phyloP scores from a whole-genome alignment of 805 yeast species.

The Sugiyamaella americana region DNA sequence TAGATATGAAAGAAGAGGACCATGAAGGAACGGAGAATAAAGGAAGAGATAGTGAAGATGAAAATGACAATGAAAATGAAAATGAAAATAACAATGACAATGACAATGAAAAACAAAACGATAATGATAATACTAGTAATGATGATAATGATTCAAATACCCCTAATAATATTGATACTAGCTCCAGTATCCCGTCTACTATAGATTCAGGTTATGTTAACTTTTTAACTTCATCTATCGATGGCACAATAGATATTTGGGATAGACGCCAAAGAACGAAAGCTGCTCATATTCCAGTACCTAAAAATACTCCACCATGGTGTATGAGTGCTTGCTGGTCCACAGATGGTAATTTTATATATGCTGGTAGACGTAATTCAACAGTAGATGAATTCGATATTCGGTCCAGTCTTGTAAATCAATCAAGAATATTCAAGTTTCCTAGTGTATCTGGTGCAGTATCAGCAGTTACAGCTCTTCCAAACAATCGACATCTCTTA shows the following conservation, averaged over 20 bases:
- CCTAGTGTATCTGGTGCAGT: conserved; percentile 91
- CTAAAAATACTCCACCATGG: conserved; percentile 84
- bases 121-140: conserved; percentile 5
- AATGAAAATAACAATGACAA: neutral
- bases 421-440: conserved; percentile 57
- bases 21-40: conserved; percentile 1
- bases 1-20: neutral
- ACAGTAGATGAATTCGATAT: conserved; percentile 55
- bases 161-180: neutral
- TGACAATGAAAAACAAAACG: neutral
- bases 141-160: conserved; percentile 2
- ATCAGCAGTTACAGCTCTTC: conserved; percentile 69
- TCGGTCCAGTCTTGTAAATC: conserved; percentile 36
- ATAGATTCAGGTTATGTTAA: conserved; percentile 29
- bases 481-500: conserved; percentile 68
- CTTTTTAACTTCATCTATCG: conserved; percentile 74
- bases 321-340: conserved; percentile 84
- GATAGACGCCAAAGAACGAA: conserved; percentile 51
- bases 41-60: conserved; percentile 1
- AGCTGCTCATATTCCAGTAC: conserved; percentile 47
- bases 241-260: conserved; percentile 80
- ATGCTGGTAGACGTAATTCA: conserved; percentile 85
- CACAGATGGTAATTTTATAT: conserved; percentile 67
- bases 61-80: conserved; percentile 3
- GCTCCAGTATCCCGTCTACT: conserved; percentile 1